Conservation (phyloP, 2,329 filamentous ascomycete genomes). For the Blastomyces parvus region DNA sequence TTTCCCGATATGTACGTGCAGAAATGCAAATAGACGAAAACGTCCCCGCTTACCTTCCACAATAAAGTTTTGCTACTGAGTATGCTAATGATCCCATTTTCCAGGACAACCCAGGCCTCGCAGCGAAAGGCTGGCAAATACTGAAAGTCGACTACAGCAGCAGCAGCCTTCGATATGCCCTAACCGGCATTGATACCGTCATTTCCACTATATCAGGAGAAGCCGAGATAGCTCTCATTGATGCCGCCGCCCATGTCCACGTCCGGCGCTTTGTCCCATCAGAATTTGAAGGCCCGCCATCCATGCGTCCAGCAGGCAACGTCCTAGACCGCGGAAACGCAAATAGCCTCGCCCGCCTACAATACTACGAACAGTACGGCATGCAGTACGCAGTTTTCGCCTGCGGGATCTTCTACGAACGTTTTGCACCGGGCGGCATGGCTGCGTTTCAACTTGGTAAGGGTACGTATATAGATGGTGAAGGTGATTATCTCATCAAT, state of each 20-base stretch:
- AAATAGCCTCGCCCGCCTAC: constrained; percentile 48
- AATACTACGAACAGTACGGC: constrained; percentile 41
- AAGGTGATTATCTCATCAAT: constrained; percentile 59
- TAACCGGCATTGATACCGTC: constrained; percentile 64
- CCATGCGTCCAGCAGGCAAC: constrained; percentile 46
- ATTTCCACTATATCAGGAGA: constrained; percentile 62
- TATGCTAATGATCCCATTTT: constrained; percentile 11
- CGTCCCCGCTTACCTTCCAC: not conserved
- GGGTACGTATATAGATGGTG: constrained; percentile 44
- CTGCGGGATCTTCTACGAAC: constrained; percentile 67
- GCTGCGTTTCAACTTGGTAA: constrained; percentile 49
- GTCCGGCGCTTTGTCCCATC: constrained; percentile 64
- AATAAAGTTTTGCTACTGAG: not conserved
- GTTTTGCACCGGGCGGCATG: constrained; percentile 60
- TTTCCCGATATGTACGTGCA: constrained; percentile 53
- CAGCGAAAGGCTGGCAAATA: constrained; percentile 49
- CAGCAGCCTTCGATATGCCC: constrained; percentile 51
- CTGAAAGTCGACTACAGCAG: constrained; percentile 57
- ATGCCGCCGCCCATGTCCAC: constrained; percentile 55
- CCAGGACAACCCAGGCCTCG: constrained; percentile 31
- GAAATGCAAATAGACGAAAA: not conserved
- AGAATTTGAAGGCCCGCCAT: constrained; percentile 61
- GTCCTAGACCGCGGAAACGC: constrained; percentile 53
- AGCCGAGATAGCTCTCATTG: constrained; percentile 61
- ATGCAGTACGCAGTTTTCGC: constrained; percentile 63